phyloP scores from a whole-genome alignment of 768 basidiomycete species.

The Psilocybe azurescens region DNA sequence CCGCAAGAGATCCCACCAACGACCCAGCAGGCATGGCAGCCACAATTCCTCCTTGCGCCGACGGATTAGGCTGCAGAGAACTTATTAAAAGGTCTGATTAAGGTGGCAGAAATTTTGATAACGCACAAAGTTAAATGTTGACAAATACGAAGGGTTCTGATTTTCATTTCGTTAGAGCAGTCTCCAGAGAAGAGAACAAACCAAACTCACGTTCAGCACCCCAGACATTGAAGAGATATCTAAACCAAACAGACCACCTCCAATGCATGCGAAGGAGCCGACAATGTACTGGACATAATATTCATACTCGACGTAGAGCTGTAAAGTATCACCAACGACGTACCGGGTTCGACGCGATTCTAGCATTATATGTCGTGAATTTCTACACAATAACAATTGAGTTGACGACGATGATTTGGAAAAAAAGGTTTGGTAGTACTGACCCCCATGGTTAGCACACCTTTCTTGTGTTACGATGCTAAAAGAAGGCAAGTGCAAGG shows the following conservation, averaged over 20 bases:
- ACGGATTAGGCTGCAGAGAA: slow-evolving; percentile 47
- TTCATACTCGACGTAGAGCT: too few relatives aligned
- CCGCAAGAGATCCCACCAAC: slow-evolving; percentile 66
- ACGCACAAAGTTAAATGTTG: slow-evolving; percentile 40
- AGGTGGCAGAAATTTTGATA: background rate
- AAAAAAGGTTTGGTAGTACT: background rate
- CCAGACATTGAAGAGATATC: slow-evolving; percentile 88
- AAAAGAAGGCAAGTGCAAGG: slow-evolving; percentile 7
- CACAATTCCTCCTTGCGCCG: slow-evolving; percentile 75
- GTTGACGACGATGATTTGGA: too few relatives aligned
- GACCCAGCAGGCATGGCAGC: slow-evolving; percentile 82
- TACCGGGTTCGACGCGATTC: slow-evolving; percentile 34
- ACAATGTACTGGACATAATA: slow-evolving; percentile 62
- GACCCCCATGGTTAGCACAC: slow-evolving; percentile 13
- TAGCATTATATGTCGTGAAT: slow-evolving; percentile 33
- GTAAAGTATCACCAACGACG: background rate
- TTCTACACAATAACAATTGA: background rate
- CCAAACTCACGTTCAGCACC: slow-evolving; percentile 51
- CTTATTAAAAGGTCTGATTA: background rate
- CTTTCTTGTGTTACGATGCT: background rate
- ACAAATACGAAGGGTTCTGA: slow-evolving; percentile 45
- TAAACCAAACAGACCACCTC: slow-evolving; percentile 79
- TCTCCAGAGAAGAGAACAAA: background rate
- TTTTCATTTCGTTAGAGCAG: background rate
- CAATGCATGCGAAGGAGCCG: slow-evolving; percentile 83